These are phyloP conservation scores for Fallopia convolvulus DNA, from an alignment of 148 eudicot species.

Conservation along the genomic window DNA sequence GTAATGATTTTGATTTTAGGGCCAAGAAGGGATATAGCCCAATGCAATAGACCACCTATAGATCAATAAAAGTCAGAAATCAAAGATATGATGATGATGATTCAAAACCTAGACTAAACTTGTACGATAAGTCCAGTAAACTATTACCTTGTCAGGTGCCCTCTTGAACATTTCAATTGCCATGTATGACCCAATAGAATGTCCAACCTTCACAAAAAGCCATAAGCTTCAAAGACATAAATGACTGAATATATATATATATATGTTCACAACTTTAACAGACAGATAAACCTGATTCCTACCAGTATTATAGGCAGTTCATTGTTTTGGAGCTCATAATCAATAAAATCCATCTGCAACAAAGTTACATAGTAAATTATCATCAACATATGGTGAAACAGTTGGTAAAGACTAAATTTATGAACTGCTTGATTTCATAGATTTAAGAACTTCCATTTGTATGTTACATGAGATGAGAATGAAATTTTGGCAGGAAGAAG, in stretches of 20 bases:
- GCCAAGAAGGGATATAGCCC: constrained; percentile 82
- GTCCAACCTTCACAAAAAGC: constrained; percentile 59
- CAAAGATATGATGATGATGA: not conserved
- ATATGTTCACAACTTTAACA: not conserved
- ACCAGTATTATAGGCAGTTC: constrained; percentile 68
- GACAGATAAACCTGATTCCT: constrained; percentile 1
- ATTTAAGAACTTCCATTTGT: not conserved
- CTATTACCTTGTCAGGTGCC: constrained; percentile 49
- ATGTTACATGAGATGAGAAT: not conserved
- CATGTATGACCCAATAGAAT: constrained; percentile 81
- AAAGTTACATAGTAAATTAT: constrained; percentile 9
- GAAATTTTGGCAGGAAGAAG: not conserved
- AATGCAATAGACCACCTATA: constrained; percentile 58
- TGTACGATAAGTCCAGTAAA: not conserved
- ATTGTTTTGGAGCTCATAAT: constrained; percentile 43
- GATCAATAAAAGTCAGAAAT: constrained; percentile 13
- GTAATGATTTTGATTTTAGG: constrained; percentile 45
- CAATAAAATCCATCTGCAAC: constrained; percentile 59
- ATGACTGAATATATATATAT: not conserved
- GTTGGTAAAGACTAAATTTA: not conserved
- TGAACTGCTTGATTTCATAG: not conserved
- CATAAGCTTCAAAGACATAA: not conserved
- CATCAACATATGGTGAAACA: not conserved
- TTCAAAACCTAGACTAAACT: not conserved
- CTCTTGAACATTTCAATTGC: constrained; percentile 56